These are phyloP conservation scores for Pterulicium gracile DNA, from an alignment of 1,284 basidiomycete species.

Conservation along the genomic window DNA sequence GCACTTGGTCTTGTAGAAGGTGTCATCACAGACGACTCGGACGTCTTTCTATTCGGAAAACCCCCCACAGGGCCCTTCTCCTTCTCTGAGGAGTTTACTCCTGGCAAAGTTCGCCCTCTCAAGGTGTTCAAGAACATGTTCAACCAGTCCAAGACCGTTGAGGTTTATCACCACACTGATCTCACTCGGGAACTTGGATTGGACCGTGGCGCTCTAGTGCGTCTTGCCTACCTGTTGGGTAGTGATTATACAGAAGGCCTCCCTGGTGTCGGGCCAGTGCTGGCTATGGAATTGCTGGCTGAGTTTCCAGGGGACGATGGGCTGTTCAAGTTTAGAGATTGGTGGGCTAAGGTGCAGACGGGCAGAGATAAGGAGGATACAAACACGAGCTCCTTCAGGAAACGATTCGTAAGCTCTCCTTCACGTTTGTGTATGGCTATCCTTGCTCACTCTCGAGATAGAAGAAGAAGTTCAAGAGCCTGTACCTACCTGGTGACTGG, in stretches of 20 bases:
- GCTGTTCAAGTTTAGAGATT: slow-evolving; percentile 79
- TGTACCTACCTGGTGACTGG: slow-evolving; percentile 80
- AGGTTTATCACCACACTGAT: slow-evolving; percentile 85
- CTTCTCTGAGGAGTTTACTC: not conserved
- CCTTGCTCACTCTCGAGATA: slow-evolving; percentile 19
- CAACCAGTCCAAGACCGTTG: slow-evolving; percentile 97
- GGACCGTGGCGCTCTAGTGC: slow-evolving; percentile 78
- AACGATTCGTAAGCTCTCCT: slow-evolving; percentile 63
- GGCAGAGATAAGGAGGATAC: slow-evolving; percentile 75
- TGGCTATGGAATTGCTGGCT: slow-evolving; percentile 89
- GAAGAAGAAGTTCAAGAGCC: slow-evolving; percentile 84
- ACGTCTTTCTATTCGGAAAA: slow-evolving; percentile 97
- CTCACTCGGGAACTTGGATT: slow-evolving; percentile 84
- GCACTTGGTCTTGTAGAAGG: slow-evolving; percentile 85
- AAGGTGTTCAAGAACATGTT: slow-evolving; percentile 99
- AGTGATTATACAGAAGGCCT: slow-evolving; percentile 98
- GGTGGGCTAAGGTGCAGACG: slow-evolving; percentile 94
- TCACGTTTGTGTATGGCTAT: not conserved
- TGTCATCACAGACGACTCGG: slow-evolving; percentile 98
- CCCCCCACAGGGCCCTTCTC: slow-evolving; percentile 16
- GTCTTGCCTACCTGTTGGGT: slow-evolving; percentile 88
- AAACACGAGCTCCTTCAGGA: slow-evolving; percentile 65
- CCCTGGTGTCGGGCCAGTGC: slow-evolving; percentile 90
- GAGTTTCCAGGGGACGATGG: slow-evolving; percentile 86
- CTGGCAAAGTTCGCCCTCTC: not conserved